Percentiles rank a stretch among this genome's conserved stretches.
These are phyloP conservation scores for Austroboletus olivaceoglutinosus DNA, from an alignment of 1,284 basidiomycete genomes.

Conservation along the genomic window DNA sequence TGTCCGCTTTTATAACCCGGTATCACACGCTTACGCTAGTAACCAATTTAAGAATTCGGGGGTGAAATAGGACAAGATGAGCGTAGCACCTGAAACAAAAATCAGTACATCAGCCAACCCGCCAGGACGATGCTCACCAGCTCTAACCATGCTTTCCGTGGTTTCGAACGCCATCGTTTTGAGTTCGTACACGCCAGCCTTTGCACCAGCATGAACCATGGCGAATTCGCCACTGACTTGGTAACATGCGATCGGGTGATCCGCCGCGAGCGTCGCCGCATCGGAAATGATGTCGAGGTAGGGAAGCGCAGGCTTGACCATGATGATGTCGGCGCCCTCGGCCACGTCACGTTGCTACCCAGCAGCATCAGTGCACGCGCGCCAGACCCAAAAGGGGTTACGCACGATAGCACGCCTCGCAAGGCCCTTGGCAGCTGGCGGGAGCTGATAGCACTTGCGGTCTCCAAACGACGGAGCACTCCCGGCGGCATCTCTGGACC, in stretches of 20 bases:
- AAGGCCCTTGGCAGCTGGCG: slow-evolving; percentile 84
- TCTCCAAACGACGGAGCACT: slow-evolving; percentile 94
- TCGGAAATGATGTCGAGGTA: slow-evolving; percentile 97
- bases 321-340: slow-evolving; percentile 99
- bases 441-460: slow-evolving; percentile 97
- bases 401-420: slow-evolving; percentile 90
- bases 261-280: slow-evolving; percentile 76
- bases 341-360: slow-evolving; percentile 77
- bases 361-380: not conserved
- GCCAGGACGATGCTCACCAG: slow-evolving; percentile 55
- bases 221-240: slow-evolving; percentile 97
- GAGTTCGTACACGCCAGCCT: slow-evolving; percentile 90
- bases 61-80: slow-evolving; percentile 94
- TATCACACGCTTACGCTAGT: slow-evolving; percentile 39
- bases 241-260: slow-evolving; percentile 93
- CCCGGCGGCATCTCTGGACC: slow-evolving; percentile 85
- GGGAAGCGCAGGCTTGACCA: slow-evolving; percentile 96
- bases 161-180: slow-evolving; percentile 94
- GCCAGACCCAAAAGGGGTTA: not conserved
- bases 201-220: slow-evolving; percentile 93
- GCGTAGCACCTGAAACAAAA: slow-evolving; percentile 64
- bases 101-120: slow-evolving; percentile 1
- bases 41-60: slow-evolving; percentile 95
- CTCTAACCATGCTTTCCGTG: slow-evolving; percentile 85
- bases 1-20: not conserved